Base-by-base conservation (phyloP, 176 grass and related monocot genomes). In the Juncus inflexus region DNA sequence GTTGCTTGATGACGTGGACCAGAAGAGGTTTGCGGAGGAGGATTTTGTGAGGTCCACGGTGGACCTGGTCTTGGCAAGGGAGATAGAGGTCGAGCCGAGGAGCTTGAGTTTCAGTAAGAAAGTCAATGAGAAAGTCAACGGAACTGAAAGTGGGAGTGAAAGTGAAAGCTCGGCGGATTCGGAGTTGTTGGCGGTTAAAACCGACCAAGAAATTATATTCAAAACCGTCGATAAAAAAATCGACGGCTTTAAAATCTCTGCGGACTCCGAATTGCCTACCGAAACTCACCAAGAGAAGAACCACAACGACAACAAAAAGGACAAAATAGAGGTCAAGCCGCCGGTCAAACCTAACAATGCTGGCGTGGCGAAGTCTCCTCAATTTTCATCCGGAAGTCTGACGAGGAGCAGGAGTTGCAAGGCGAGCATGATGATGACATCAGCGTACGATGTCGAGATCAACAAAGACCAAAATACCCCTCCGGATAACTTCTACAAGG, bases 351-450 rank as follows among this genome's bases (percentile, higher is more conserved):
- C 55, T 35, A 35, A 54, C 7, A 71, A 36, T 60, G 39, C 37
- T 3, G 67, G 58, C 12, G 67, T 58, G 37, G 14, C 52, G 42
- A 50, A 52, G 39, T 42, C 58, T 38, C 12, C 58, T 59, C 15
- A 14, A 4, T 12, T 55, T 42, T 47, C 67, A 4, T 28, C 67
- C 19, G 54, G 67, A 35, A 42, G 53, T 9, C 15, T 92, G 19
- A 79, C 64, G 15, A 90, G 83, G 76, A 90, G 83, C 42, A 92
- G 49, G 65, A 99, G 88, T 73, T 99, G 94, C 83, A 87, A 63
- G 63, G 83, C 88, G 61, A 91, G 75, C 42, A 73, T 92, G 77
- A 92, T 86, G 85, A 45, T 80, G 54, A 80, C 74, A 62, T 87
- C 85, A 6, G 82, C 77, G 52, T 86, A 74, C 50, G 84, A 78